Evolutionary conservation across 192 early-diverging fungal species (phyloP).

Genomic region (Umbelopsis isabellina): DNA sequence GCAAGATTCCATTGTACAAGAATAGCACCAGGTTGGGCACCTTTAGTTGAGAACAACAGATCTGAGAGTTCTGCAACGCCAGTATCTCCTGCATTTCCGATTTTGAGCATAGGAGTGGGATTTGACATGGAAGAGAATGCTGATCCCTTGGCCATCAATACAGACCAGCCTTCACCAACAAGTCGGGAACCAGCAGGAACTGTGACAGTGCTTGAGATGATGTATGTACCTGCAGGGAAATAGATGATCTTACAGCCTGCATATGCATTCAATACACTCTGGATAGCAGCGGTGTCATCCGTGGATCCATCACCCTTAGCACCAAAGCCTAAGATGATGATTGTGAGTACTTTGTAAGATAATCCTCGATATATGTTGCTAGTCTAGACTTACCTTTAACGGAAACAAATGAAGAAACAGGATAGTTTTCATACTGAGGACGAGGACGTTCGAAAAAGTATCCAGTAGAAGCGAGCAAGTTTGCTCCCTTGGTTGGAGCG

Average conservation of each 20-base stretch:
- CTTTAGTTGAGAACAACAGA: slow-evolving; percentile 26
- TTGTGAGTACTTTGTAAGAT: no score
- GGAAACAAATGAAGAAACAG: slow-evolving; percentile 22
- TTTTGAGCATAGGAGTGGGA: slow-evolving; percentile 40
- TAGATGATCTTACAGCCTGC: slow-evolving; percentile 40
- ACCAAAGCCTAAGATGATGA: slow-evolving; percentile 17
- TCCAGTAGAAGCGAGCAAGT: slow-evolving; percentile 22
- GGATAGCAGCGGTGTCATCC: slow-evolving; percentile 47
- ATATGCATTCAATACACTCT: slow-evolving; percentile 26
- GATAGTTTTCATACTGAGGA: slow-evolving; percentile 43
- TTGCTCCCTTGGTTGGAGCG: background rate
- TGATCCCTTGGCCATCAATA: slow-evolving; percentile 38
- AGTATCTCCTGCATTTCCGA: slow-evolving; percentile 42
- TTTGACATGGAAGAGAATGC: slow-evolving; percentile 37
- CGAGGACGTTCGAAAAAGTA: slow-evolving; percentile 36
- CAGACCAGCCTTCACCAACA: slow-evolving; percentile 45
- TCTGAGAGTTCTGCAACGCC: slow-evolving; percentile 45
- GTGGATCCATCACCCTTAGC: slow-evolving; percentile 52
- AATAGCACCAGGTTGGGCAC: slow-evolving; percentile 43
- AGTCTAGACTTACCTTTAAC: slow-evolving; percentile 22
- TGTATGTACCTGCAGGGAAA: slow-evolving; percentile 43
- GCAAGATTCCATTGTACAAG: slow-evolving; percentile 48
- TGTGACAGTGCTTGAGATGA: slow-evolving; percentile 36
- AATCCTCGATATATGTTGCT: background rate
- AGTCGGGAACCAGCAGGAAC: slow-evolving; percentile 39